A percentile compares a stretch with the other conserved stretches of the same genome.
These are phyloP conservation scores for Cladophialophora chaetospira DNA, from an alignment of 2,329 filamentous ascomycete genomes.

Conservation along the genomic window DNA sequence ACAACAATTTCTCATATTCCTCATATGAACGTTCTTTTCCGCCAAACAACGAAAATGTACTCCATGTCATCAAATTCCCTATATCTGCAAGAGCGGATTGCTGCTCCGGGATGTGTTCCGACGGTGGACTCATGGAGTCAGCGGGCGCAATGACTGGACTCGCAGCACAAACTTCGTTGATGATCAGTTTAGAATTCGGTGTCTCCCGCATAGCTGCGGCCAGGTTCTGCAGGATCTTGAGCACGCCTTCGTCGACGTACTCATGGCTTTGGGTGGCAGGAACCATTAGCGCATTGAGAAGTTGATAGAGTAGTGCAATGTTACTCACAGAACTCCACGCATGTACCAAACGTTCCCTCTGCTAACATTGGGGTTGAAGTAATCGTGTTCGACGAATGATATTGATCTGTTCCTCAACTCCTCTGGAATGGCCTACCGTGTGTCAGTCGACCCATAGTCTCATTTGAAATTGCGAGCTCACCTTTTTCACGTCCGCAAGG, in stretches of 20 bases:
- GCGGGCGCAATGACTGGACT: conserved; percentile 9
- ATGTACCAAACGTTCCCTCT: conserved; percentile 14
- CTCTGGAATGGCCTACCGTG: conserved; percentile 7
- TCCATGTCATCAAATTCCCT: conserved; percentile 16
- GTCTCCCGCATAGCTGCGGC: conserved; percentile 9
- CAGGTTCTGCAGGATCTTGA: conserved; percentile 3
- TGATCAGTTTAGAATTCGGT: conserved; percentile 4
- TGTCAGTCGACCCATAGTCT: too few species aligned
- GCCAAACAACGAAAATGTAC: conserved; percentile 15
- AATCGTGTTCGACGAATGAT: conserved; percentile 13
- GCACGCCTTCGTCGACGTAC: conserved; percentile 11
- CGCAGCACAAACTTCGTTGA: conserved; percentile 14
- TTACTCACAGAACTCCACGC: conserved; percentile 16
- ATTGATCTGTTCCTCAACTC: conserved; percentile 12
- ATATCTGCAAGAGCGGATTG: conserved; percentile 12
- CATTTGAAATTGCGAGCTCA: not conserved
- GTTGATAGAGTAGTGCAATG: not conserved
- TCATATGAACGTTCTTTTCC: conserved; percentile 19
- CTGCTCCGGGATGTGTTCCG: conserved; percentile 3
- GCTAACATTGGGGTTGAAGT: conserved; percentile 14
- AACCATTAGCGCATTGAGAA: not conserved
- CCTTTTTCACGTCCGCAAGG: conserved; percentile 3
- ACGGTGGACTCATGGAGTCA: not conserved
- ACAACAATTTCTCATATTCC: conserved; percentile 10
- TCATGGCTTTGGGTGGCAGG: conserved; percentile 4